A percentile compares a stretch with the other conserved stretches of the same genome.
Conservation (phyloP, 345 rosid genomes). For the Leavenworthia alabamica region DNA sequence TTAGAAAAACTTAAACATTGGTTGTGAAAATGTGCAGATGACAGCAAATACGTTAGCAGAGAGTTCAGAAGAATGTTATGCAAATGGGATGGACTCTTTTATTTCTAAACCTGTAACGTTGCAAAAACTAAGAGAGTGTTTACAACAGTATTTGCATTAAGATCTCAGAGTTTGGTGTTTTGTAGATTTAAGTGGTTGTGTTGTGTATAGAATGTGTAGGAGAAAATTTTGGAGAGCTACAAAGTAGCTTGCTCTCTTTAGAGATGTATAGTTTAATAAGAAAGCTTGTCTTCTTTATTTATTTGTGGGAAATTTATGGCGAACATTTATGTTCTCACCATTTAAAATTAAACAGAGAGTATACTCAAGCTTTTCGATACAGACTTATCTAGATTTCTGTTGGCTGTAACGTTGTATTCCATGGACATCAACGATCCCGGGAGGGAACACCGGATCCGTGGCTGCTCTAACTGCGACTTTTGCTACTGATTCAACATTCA, state of each 20-base stretch:
- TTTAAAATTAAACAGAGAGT: background rate
- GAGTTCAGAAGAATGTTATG: conserved; percentile 84
- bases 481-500: conserved; percentile 38
- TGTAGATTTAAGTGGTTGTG: conserved; percentile 35
- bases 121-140: conserved; percentile 68
- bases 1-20: conserved; percentile 1
- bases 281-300: conserved; percentile 19
- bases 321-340: conserved; percentile 10
- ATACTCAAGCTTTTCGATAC: conserved; percentile 1
- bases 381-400: conserved; percentile 39
- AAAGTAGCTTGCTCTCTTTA: conserved; percentile 24
- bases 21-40: conserved; percentile 51
- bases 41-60: conserved; percentile 90
- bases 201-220: conserved; percentile 44
- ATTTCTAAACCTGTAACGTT: conserved; percentile 86
- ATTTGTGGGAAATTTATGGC: conserved; percentile 14
- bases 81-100: conserved; percentile 80
- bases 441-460: conserved; percentile 62
- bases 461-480: conserved; percentile 47
- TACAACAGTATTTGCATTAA: conserved; percentile 53
- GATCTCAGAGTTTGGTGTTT: conserved; percentile 10
- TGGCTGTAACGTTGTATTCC: conserved; percentile 54
- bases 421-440: conserved; percentile 53
- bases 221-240: conserved; percentile 51
- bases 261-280: conserved; percentile 28